These are phyloP conservation scores for Orychophragmus violaceus DNA, from an alignment of 345 rosid species.

Conservation along the genomic window DNA sequence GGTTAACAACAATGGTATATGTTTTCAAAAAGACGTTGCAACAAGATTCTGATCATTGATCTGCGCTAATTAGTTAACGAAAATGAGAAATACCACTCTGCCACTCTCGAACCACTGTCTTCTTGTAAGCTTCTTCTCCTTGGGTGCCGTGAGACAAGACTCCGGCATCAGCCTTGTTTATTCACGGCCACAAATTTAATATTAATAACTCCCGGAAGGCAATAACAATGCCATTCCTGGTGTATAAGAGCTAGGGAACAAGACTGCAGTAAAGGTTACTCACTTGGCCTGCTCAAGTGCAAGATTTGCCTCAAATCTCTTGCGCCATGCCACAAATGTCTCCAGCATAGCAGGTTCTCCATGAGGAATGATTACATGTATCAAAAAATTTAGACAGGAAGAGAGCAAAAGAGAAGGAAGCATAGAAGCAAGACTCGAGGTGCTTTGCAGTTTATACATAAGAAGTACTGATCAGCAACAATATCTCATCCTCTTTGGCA, in stretches of 20 bases:
- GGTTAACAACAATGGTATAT: background rate
- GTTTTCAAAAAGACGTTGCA: too few relatives aligned
- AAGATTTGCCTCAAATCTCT: slow-evolving; percentile 91
- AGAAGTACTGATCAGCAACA: slow-evolving; percentile 19
- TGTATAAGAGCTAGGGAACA: background rate
- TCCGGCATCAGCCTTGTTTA: slow-evolving; percentile 76
- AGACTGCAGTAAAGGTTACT: slow-evolving; percentile 28
- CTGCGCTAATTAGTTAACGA: background rate
- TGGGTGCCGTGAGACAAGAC: slow-evolving; percentile 60
- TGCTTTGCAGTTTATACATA: too few relatives aligned
- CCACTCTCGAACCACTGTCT: too few relatives aligned
- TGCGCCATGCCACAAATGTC: slow-evolving; percentile 94
- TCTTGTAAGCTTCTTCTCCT: slow-evolving; percentile 84
- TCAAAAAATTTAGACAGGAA: too few relatives aligned
- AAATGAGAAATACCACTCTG: slow-evolving; percentile 45
- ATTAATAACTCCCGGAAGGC: background rate
- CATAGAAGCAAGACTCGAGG: slow-evolving; percentile 12
- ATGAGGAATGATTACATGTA: too few relatives aligned
- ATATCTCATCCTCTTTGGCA: slow-evolving; percentile 78
- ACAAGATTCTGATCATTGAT: background rate
- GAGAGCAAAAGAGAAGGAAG: background rate
- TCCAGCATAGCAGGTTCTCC: too few relatives aligned
- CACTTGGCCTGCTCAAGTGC: slow-evolving; percentile 96
- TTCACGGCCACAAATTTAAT: background rate
- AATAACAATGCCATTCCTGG: background rate